Conservation (phyloP, 768 basidiomycete species). For the Hysterangium stoloniferum region DNA sequence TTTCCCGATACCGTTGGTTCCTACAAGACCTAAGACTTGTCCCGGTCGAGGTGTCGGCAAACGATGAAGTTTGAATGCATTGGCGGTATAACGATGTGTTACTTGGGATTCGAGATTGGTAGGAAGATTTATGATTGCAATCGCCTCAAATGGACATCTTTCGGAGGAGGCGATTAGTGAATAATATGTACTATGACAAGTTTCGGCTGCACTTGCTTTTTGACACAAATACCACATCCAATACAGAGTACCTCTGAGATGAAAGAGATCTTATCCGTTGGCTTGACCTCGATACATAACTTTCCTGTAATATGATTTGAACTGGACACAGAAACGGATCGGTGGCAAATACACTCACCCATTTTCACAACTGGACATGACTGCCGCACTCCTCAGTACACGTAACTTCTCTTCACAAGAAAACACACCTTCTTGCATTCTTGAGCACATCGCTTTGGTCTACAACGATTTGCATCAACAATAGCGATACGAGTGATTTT, state of each 20-base stretch:
- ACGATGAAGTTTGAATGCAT: slow-evolving; percentile 97
- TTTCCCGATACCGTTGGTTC: slow-evolving; percentile 99
- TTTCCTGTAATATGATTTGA: slow-evolving; percentile 50
- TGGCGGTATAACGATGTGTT: slow-evolving; percentile 96
- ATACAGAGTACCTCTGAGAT: slow-evolving; percentile 99
- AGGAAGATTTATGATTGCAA: slow-evolving; percentile 96
- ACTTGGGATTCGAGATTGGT: slow-evolving; percentile 95
- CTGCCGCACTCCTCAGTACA: slow-evolving; percentile 25
- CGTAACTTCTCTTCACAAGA: not conserved
- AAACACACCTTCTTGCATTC: slow-evolving; percentile 88
- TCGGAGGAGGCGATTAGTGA: not conserved
- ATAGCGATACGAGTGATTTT: slow-evolving; percentile 98
- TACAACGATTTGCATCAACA: slow-evolving; percentile 85
- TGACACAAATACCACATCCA: slow-evolving; percentile 99
- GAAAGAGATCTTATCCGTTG: slow-evolving; percentile 95
- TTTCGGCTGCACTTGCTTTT: slow-evolving; percentile 63
- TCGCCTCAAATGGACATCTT: slow-evolving; percentile 99
- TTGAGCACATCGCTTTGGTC: slow-evolving; percentile 93
- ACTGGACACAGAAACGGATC: not conserved
- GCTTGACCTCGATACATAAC: slow-evolving; percentile 95
- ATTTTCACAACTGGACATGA: slow-evolving; percentile 97
- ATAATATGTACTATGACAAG: not conserved
- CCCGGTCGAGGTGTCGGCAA: slow-evolving; percentile 95
- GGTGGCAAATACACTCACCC: slow-evolving; percentile 43
- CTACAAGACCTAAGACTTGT: slow-evolving; percentile 96